Evolutionary conservation across 306 rosid species (phyloP), one percentile per base, ranked within the genome.

Genomic region (Phaseolus lunatus): DNA sequence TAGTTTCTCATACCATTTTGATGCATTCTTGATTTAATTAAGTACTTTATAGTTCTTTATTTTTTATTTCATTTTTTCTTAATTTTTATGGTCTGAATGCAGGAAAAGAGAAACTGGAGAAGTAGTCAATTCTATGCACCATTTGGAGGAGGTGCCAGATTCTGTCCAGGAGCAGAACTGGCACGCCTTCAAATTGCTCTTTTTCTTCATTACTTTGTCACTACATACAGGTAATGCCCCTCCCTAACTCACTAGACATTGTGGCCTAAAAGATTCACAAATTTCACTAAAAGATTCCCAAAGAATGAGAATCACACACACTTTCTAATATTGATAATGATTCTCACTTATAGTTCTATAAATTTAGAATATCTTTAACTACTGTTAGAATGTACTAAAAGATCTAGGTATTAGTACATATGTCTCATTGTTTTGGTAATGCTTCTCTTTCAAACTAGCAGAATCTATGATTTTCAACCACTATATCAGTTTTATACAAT

Each of bases 131-230:
- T 80, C 76, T 92, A 78, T 82, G 86, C 95, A 48, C 98, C 98
- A 37, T 94, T 94, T 67, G 98, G 98, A 67, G 96, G 97, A 86
- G 98, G 98, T 37, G 93, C 89, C 43, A 89, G 98, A 75, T 90
- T 94, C 71, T 94, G 98, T 84, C 97, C 98, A 0, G 98, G 98
- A 74, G 96, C 98, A 48, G 97, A 94, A 71, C 49, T 94, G 48
- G 93, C 95, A 73, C 98, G 95, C 35, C 96, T 94, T 63, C 98
- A 94, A 67, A 94, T 94, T 70, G 92, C 98, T 61, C 53, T 94
- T 24, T 94, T 94, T 78, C 96, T 94, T 58, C 95, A 84, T 83
- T 87, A 75, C 87, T 92, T 94, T 74, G 85, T 89, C 7, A 94
- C 95, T 22, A 79, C 84, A 6, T 90, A 89, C 23, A 83, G 86